Percentiles rank a stretch among this genome's conserved stretches.
phyloP scores from a whole-genome alignment of 805 yeast species.

The Wickerhamomyces queroliae region DNA sequence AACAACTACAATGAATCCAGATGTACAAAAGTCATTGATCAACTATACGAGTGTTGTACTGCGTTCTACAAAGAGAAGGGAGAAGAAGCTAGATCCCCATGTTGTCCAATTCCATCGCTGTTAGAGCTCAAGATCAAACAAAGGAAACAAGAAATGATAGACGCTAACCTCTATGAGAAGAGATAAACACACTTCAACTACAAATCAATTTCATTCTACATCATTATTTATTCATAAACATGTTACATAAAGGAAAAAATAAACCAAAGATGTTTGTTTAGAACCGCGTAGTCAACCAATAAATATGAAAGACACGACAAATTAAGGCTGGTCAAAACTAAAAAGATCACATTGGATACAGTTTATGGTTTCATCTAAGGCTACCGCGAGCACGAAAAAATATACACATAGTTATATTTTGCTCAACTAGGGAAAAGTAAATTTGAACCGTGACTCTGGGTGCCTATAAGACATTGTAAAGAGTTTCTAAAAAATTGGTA shows the following conservation, averaged over 20 bases:
- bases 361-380: constrained; percentile 57
- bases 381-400: constrained; percentile 88
- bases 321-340: constrained; percentile 47
- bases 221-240: constrained; percentile 4
- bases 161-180: constrained; percentile 42
- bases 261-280: constrained; percentile 47
- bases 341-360: constrained; percentile 10
- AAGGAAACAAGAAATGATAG: constrained; percentile 47
- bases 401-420: constrained; percentile 11
- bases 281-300: constrained; percentile 65
- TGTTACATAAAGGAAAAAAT: background rate
- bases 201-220: constrained; percentile 2
- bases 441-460: constrained; percentile 57
- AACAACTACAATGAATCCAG: constrained; percentile 66
- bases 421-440: constrained; percentile 27
- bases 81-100: constrained; percentile 51
- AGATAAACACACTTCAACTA: constrained; percentile 3
- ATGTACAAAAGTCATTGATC: constrained; percentile 65
- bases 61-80: constrained; percentile 59
- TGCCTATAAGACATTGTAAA: constrained; percentile 47
- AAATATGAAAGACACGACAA: constrained; percentile 31
- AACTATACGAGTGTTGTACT: constrained; percentile 70
- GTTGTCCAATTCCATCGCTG: constrained; percentile 72
- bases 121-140: constrained; percentile 63
- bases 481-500: background rate